These are phyloP conservation scores for Cytospora leucostoma DNA, from an alignment of 2,329 filamentous ascomycete species.

Conservation along the genomic window DNA sequence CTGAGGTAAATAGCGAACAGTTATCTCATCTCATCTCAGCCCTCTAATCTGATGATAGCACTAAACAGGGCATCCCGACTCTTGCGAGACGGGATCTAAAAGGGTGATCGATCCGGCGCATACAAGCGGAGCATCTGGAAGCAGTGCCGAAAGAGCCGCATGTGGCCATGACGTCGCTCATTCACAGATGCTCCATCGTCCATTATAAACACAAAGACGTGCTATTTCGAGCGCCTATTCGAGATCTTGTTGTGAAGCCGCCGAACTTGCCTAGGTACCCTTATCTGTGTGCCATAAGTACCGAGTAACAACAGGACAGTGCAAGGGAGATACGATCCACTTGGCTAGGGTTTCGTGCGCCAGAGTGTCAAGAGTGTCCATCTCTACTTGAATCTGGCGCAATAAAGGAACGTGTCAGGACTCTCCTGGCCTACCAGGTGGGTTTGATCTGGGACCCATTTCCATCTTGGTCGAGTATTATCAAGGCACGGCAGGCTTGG, in stretches of 20 bases:
- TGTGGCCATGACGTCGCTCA: constrained; percentile 18
- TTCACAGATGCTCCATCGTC: neutral
- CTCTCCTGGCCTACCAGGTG: no score
- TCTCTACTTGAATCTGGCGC: no score
- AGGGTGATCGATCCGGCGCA: neutral
- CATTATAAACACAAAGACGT: neutral
- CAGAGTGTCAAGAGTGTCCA: no score
- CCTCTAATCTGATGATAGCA: neutral
- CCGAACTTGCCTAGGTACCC: no score
- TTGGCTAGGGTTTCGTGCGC: no score
- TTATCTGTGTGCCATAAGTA: no score
- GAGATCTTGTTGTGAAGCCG: neutral
- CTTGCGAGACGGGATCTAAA: constrained; percentile 10
- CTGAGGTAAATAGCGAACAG: neutral
- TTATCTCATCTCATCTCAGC: neutral
- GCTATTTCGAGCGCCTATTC: neutral
- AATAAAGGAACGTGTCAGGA: no score
- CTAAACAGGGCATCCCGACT: constrained; percentile 14
- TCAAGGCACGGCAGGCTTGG: neutral
- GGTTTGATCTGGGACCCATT: no score
- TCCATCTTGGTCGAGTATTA: neutral
- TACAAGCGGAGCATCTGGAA: neutral
- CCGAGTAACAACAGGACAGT: no score
- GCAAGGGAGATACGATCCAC: no score
- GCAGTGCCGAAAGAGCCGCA: constrained; percentile 15